phyloP scores from a whole-genome alignment of 2,329 filamentous ascomycete genomes.

The Fusarium coffeatum region DNA sequence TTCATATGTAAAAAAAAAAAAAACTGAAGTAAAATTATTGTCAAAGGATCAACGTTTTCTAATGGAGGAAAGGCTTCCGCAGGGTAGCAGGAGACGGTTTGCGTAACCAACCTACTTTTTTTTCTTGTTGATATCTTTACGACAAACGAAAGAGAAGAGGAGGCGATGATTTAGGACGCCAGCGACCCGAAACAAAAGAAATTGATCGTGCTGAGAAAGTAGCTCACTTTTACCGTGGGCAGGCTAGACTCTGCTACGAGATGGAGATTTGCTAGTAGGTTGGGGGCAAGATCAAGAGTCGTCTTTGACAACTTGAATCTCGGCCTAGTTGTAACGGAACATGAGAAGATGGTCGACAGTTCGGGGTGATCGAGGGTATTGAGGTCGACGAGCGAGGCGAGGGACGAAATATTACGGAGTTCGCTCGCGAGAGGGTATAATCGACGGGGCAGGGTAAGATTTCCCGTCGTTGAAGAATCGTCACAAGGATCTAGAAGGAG shows the following conservation, averaged over 20 bases:
- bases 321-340: slow-evolving; percentile 48
- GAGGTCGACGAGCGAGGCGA: slow-evolving; percentile 30
- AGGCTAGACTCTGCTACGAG: slow-evolving; percentile 44
- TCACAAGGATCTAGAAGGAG: slow-evolving; percentile 45
- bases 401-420: slow-evolving; percentile 46
- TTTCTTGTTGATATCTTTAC: slow-evolving; percentile 38
- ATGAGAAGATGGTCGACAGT: slow-evolving; percentile 47
- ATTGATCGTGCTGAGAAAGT: slow-evolving; percentile 54
- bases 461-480: slow-evolving; percentile 43
- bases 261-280: slow-evolving; percentile 28
- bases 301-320: slow-evolving; percentile 50
- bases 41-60: background rate
- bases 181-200: slow-evolving; percentile 62
- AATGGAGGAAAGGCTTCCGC: background rate
- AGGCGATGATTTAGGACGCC: slow-evolving; percentile 63
- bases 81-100: slow-evolving; percentile 5
- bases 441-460: slow-evolving; percentile 35
- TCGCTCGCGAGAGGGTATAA: slow-evolving; percentile 38
- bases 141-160: slow-evolving; percentile 51
- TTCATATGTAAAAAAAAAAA: too few species aligned
- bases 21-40: background rate
- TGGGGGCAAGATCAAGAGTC: slow-evolving; percentile 48
- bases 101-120: slow-evolving; percentile 42
- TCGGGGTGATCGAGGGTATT: slow-evolving; percentile 36
- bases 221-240: slow-evolving; percentile 62